A percentile compares a stretch with the other conserved stretches of the same genome.
Evolutionary conservation across 495 filamentous ascomycete species (phyloP).

Genomic region (Aspergillus olivimuriae): DNA sequence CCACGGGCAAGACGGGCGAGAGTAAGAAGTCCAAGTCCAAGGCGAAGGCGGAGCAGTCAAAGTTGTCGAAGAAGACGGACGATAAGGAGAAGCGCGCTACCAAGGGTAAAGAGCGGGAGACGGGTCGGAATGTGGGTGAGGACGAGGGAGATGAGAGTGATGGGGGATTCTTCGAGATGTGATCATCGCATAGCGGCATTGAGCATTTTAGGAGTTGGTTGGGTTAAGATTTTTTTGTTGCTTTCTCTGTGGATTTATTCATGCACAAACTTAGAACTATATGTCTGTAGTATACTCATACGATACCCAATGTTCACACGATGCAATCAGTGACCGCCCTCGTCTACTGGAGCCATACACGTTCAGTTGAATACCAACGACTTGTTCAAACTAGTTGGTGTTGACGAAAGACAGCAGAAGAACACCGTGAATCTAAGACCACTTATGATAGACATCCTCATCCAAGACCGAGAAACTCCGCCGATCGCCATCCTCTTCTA

Average conservation of each 20-base stretch:
- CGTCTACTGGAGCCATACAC: too few relatives aligned
- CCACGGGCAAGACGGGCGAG: conserved; percentile 9
- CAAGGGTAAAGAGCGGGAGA: conserved; percentile 6
- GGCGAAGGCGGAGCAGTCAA: too few relatives aligned
- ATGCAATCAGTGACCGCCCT: too few relatives aligned
- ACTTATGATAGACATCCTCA: too few relatives aligned
- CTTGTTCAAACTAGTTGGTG: too few relatives aligned
- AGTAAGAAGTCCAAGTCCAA: conserved; percentile 13
- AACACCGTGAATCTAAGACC: too few relatives aligned
- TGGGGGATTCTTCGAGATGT: conserved; percentile 48
- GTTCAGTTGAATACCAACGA: too few relatives aligned
- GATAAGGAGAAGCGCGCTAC: conserved; percentile 9
- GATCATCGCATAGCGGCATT: conserved; percentile 5
- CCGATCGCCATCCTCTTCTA: too few relatives aligned
- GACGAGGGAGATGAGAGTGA: conserved; percentile 46
- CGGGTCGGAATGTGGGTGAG: conserved; percentile 9
- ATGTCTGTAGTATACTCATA: background rate
- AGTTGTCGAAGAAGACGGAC: conserved; percentile 6
- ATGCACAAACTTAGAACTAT: conserved; percentile 1
- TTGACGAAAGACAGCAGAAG: too few relatives aligned
- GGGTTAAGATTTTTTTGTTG: too few relatives aligned
- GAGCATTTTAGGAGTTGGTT: too few relatives aligned
- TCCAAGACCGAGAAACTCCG: too few relatives aligned
- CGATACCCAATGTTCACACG: conserved; percentile 21
- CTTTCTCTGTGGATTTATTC: conserved; percentile 3